Conservation (phyloP, 1,284 basidiomycete species). For the Ganoderma lingzhi region DNA sequence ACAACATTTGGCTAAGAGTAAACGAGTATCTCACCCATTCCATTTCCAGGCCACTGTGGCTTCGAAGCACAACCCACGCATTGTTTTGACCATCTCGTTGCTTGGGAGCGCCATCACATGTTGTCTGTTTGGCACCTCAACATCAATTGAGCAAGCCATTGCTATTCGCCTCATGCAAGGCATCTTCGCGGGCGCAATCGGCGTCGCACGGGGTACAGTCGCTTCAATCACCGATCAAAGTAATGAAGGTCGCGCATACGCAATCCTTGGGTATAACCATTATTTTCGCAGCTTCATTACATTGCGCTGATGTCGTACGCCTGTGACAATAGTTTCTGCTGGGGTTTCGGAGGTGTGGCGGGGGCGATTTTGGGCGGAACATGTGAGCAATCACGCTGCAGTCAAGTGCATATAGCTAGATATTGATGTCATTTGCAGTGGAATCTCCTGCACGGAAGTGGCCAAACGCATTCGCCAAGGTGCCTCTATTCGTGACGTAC, state of each 20-base stretch:
- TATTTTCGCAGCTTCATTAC: not conserved
- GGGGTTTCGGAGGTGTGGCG: slow-evolving; percentile 95
- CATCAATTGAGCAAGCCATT: slow-evolving; percentile 84
- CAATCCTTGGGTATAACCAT: slow-evolving; percentile 79
- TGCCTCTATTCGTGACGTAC: slow-evolving; percentile 78
- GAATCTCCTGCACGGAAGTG: slow-evolving; percentile 89
- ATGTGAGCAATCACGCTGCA: slow-evolving; percentile 57
- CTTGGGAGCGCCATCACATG: slow-evolving; percentile 85
- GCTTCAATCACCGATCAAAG: slow-evolving; percentile 88
- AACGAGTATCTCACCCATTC: slow-evolving; percentile 20
- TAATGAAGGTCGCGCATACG: slow-evolving; percentile 95
- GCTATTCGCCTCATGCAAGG: slow-evolving; percentile 92
- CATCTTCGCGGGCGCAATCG: slow-evolving; percentile 94
- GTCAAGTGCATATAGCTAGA: slow-evolving; percentile 13
- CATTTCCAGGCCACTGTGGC: slow-evolving; percentile 85
- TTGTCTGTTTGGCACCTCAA: slow-evolving; percentile 87
- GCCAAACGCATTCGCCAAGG: slow-evolving; percentile 73
- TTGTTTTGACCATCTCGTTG: slow-evolving; percentile 87
- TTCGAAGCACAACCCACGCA: slow-evolving; percentile 88
- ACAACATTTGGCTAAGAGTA: slow-evolving; percentile 16
- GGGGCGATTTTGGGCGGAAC: slow-evolving; percentile 89
- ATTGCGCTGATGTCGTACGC: not conserved
- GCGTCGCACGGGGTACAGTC: slow-evolving; percentile 91
- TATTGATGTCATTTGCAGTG: slow-evolving; percentile 52
- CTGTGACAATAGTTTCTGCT: slow-evolving; percentile 67